Base-by-base conservation (phyloP, 2,329 filamentous ascomycete species). In the Orbilia ellipsospora region DNA sequence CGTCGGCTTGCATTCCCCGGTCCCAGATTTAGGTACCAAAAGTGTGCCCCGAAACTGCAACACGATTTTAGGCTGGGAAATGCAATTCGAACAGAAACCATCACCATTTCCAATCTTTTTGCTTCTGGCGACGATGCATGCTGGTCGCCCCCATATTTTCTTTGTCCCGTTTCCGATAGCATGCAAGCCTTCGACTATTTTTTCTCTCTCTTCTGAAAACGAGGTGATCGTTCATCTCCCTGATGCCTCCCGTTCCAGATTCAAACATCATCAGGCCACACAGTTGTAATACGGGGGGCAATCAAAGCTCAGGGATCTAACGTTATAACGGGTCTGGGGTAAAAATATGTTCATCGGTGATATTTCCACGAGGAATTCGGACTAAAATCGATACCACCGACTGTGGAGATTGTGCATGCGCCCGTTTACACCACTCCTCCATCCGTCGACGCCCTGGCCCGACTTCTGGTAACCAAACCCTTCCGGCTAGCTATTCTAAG, bases 1-100 rank as follows among this genome's bases (percentile, higher is more conserved):
- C 59, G 45, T 65, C 62, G 72, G 62, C 59, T 55, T 75, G 59
- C 72, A 75, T 75, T 68, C 72, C 72, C 72, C 72, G 72, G 72
- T 64, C 64, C 72, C 52, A 75, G 72, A 56, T 75, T 59, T 52
- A 48, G 48, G 31, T 36, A 36, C 31, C 31, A 36, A 36, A 31
- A 36, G 52, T 69, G 65, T 57, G 52, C 67, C 23, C 67, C 59
- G 59, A 64, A 72, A 64, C 67, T 59, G 60, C 51, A 72, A 50
- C 59, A 52, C 56, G 56, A 62, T 61, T 69, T 69, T 70, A 70
- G 70, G 70, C 63, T 67, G 62, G 63, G 70, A 23, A 44, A 26
- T 40, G 62, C 56, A 45, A 61, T 60, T 36, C 55, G 31, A 60
- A 59, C 55, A 44, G 26, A 31, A 50, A 62, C 57, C n/a, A 60